phyloP scores from a whole-genome alignment of 2,329 filamentous ascomycete species.

The Ilyonectria destructans region DNA sequence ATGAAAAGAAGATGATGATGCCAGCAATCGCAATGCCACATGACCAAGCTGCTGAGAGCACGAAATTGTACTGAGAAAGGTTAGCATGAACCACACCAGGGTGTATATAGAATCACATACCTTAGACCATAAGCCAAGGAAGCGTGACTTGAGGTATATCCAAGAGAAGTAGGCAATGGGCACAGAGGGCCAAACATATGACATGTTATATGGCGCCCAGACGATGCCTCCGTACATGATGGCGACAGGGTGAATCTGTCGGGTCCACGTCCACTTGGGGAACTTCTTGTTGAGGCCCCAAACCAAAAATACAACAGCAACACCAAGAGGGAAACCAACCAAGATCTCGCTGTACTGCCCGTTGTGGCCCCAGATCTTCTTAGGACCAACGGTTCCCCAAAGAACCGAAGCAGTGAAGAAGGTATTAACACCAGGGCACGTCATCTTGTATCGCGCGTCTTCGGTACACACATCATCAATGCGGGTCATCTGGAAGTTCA shows the following conservation, averaged over 20 bases:
- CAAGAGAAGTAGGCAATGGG: conserved; percentile 68
- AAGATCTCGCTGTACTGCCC: conserved; percentile 66
- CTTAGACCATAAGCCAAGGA: conserved; percentile 68
- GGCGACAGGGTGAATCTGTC: conserved; percentile 66
- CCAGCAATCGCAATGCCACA: conserved; percentile 67
- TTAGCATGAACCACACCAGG: conserved; percentile 14
- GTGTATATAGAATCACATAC: conserved; percentile 47
- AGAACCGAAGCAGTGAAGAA: conserved; percentile 72
- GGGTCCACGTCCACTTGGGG: conserved; percentile 57
- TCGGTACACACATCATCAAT: conserved; percentile 67
- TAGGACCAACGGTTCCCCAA: conserved; percentile 70
- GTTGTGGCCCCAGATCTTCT: conserved; percentile 65
- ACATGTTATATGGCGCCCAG: conserved; percentile 67
- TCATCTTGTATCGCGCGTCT: conserved; percentile 64
- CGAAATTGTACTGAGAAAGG: conserved; percentile 65
- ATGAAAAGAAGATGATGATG: conserved; percentile 69
- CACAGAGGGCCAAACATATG: conserved; percentile 68
- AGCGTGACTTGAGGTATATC: conserved; percentile 67
- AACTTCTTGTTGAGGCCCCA: conserved; percentile 59
- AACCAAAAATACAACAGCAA: conserved; percentile 62
- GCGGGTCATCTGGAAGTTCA: conserved; percentile 66
- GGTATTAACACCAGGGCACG: conserved; percentile 68
- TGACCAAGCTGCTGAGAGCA: conserved; percentile 67
- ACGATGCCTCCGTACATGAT: conserved; percentile 64
- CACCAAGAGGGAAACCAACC: conserved; percentile 67